phyloP scores from a whole-genome alignment of 495 filamentous ascomycete species.

The Aspergillus campestris region DNA sequence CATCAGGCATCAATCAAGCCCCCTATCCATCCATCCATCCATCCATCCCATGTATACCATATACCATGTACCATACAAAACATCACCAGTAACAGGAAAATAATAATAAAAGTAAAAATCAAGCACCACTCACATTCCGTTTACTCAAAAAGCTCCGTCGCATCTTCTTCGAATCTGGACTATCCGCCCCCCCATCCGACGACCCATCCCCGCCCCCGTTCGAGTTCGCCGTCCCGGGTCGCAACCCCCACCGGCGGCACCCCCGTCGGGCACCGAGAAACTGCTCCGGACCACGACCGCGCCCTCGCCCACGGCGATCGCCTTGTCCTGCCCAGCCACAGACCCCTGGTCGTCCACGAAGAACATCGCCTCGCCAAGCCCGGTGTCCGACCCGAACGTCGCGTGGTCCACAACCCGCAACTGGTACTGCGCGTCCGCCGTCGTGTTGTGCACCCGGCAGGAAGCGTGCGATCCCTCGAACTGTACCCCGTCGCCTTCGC shows the following conservation, averaged over 20 bases:
- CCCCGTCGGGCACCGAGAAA: constrained; percentile 36
- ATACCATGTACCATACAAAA: too few relatives aligned
- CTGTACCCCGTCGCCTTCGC: constrained; percentile 44
- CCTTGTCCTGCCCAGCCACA: constrained; percentile 58
- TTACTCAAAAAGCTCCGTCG: constrained; percentile 51
- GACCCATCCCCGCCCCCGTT: constrained; percentile 19
- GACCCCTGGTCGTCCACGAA: constrained; percentile 77
- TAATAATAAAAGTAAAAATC: constrained; percentile 10
- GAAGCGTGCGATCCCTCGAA: constrained; percentile 60
- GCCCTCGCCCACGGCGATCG: constrained; percentile 59
- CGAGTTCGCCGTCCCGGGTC: constrained; percentile 34
- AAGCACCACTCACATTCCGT: constrained; percentile 39
- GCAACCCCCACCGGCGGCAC: constrained; percentile 4
- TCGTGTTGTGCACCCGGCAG: constrained; percentile 62
- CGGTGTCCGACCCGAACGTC: constrained; percentile 70
- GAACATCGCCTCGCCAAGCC: constrained; percentile 76
- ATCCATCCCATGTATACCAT: too few relatives aligned
- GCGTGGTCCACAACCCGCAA: constrained; percentile 75
- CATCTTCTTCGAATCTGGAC: constrained; percentile 42
- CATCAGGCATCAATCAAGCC: constrained; percentile 12
- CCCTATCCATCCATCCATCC: not conserved
- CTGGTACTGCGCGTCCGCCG: constrained; percentile 79
- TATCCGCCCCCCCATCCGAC: constrained; percentile 35
- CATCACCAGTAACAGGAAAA: too few relatives aligned
- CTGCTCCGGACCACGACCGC: constrained; percentile 58